Base-by-base conservation (phyloP, 305 asterid species). In the Fraxinus baroniana region DNA sequence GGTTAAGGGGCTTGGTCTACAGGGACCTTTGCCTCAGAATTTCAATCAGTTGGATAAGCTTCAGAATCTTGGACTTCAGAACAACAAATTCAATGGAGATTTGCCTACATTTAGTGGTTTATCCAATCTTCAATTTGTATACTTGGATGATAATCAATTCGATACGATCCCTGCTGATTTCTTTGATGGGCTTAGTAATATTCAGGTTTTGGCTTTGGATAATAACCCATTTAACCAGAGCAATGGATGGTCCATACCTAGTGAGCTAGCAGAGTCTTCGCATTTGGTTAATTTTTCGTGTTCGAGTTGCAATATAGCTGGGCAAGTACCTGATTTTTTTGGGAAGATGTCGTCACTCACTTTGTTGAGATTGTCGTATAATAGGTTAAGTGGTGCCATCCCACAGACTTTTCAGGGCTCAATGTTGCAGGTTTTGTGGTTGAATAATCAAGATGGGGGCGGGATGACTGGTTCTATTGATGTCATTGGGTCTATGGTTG, bases 31-130 rank as follows among this genome's bases (percentile, higher is more conserved):
- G 83, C 98, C 98, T 28, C 92, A 82, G 28, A 89, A 90, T 79
- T 77, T 95, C 9, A 95, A 95, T 80, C 90, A 90, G 68, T 83
- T 93, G 41, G 88, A 77, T 13, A 82, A 80, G 83, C 92, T 95
- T 33, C 82, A 84, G 52, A 95, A 95, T 86, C 79, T 95, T 26
- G 98, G 97, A 30, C 88, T 95, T 41, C 98, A 95, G 82, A 88
- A 77, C 86, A 95, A 95, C 85, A 76, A 79, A 32, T 93, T 93
- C 71, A 75, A 20, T 22, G 98, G 98, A 6, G 81, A 77, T 1
- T 81, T 95, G 87, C 98, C 97, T 1, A 85, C 87, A 83, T 91
- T 95, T 35, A 87, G 88, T 87, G 98, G 98, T n/a, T 88, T 95
- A 70, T 91, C 98, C 15, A 74, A 90, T 28, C 86, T 95, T 81